Conservation (phyloP, 805 yeast species). For the Monosporozyma aerobia region DNA sequence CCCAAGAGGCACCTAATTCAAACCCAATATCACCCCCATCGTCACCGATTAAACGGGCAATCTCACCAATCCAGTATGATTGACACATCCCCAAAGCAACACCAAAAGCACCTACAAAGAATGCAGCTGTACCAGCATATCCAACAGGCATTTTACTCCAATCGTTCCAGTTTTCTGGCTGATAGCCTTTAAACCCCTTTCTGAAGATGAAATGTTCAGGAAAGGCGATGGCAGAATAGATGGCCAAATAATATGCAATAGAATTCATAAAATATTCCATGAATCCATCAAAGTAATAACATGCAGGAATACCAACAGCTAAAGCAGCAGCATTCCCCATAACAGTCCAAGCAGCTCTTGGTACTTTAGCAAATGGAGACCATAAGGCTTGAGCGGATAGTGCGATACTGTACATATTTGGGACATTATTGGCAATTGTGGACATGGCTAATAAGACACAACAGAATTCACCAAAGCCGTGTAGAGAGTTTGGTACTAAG, state of each 20-base stretch:
- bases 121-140: constrained; percentile 67
- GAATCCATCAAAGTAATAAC: constrained; percentile 59
- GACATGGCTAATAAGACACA: constrained; percentile 78
- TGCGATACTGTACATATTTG: constrained; percentile 87
- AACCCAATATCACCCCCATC: constrained; percentile 84
- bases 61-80: constrained; percentile 70
- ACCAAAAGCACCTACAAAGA: constrained; percentile 80
- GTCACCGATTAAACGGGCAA: constrained; percentile 52
- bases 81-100: constrained; percentile 83
- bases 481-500: constrained; percentile 68
- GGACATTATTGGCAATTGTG: constrained; percentile 84
- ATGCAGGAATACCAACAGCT: constrained; percentile 85
- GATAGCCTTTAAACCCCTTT: constrained; percentile 44
- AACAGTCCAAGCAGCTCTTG: constrained; percentile 77
- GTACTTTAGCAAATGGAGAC: constrained; percentile 63
- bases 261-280: constrained; percentile 85
- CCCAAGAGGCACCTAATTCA: constrained; percentile 60
- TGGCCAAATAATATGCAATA: constrained; percentile 84
- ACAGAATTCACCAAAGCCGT: constrained; percentile 85
- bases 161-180: constrained; percentile 52
- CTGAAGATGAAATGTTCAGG: constrained; percentile 79
- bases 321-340: constrained; percentile 65
- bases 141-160: constrained; percentile 61
- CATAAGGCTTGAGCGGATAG: constrained; percentile 79
- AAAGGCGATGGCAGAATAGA: constrained; percentile 63